phyloP scores from a whole-genome alignment of 805 yeast genomes.

The Priceomyces medius region DNA sequence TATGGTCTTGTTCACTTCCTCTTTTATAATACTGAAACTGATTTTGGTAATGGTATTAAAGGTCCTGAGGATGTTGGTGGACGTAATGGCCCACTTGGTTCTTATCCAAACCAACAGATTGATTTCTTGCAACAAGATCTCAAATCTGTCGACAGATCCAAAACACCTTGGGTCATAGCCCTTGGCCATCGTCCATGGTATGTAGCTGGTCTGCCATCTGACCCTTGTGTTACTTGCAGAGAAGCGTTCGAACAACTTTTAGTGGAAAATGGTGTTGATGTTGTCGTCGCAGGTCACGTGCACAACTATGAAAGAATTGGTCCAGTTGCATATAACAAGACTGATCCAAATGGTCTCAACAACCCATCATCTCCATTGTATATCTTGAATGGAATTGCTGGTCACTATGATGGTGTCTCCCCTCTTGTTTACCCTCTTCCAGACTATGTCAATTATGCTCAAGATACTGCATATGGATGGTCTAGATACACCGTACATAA shows the following conservation, averaged over 20 bases:
- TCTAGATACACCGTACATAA: conserved; percentile 14
- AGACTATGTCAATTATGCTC: conserved; percentile 12
- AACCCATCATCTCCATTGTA: conserved; percentile 15
- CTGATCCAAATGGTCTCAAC: conserved; percentile 15
- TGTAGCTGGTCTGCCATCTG: conserved; percentile 9
- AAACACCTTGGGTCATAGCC: conserved; percentile 16
- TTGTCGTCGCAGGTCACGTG: conserved; percentile 12
- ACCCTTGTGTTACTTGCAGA: conserved; percentile 10
- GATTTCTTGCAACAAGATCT: conserved; percentile 13
- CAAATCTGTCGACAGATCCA: conserved; percentile 11
- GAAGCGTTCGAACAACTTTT: conserved; percentile 13
- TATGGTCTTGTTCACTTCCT: conserved; percentile 15
- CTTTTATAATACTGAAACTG: conserved; percentile 14
- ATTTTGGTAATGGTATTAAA: conserved; percentile 12
- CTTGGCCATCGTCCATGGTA: conserved; percentile 16
- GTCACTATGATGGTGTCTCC: conserved; percentile 16
- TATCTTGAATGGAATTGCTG: conserved; percentile 15
- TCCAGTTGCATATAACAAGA: conserved; percentile 9
- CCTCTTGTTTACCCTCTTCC: conserved; percentile 10
- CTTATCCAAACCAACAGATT: conserved; percentile 12
- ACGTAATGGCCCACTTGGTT: conserved; percentile 11
- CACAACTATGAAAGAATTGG: conserved; percentile 14
- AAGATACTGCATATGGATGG: conserved; percentile 15
- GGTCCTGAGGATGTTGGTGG: conserved; percentile 13
- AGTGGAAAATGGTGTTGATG: conserved; percentile 11